A percentile compares a stretch with the other conserved stretches of the same genome.
Evolutionary conservation across 2,329 filamentous ascomycete species (phyloP).

Genomic region (Blumeriella jaapii): DNA sequence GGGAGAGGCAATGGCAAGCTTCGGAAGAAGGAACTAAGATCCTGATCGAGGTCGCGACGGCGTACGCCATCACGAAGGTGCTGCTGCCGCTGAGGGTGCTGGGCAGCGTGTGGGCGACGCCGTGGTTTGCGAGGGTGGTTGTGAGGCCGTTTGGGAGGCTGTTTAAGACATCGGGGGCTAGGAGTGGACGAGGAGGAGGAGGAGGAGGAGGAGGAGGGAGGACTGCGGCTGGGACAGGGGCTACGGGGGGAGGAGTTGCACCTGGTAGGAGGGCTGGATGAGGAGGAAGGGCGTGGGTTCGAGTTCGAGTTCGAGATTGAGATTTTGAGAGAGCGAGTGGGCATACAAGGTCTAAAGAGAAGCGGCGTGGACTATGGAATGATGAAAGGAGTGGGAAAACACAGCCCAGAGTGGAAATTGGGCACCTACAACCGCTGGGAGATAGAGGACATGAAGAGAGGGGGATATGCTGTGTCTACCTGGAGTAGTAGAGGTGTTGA

Average conservation of each 20-base stretch:
- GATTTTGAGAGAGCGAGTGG: no score
- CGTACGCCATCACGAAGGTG: slow-evolving; percentile 83
- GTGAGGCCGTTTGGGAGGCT: slow-evolving; percentile 33
- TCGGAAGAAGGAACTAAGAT: slow-evolving; percentile 32
- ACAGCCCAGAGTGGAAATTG: no score
- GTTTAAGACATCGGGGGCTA: slow-evolving; percentile 6
- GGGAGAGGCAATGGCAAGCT: slow-evolving; percentile 16
- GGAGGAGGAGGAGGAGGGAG: slow-evolving; percentile 2
- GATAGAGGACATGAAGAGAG: no score
- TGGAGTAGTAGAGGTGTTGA: no score
- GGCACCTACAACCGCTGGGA: no score
- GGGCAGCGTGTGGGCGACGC: slow-evolving; percentile 76
- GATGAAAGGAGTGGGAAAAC: no score
- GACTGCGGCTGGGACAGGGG: slow-evolving; percentile 5
- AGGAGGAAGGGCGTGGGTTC: background rate
- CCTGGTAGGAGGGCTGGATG: background rate
- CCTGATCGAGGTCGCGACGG: slow-evolving; percentile 60
- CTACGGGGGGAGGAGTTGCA: slow-evolving; percentile 3
- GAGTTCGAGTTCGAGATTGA: no score
- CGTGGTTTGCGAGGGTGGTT: slow-evolving; percentile 72
- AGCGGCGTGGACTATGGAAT: no score
- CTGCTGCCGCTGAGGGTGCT: slow-evolving; percentile 67
- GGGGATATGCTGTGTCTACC: no score
- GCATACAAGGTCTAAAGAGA: no score
- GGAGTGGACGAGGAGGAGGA: background rate